A percentile compares a stretch with the other conserved stretches of the same genome.
Conservation (phyloP, 176 grass and related monocot genomes). For the Microstegium vimineum region DNA sequence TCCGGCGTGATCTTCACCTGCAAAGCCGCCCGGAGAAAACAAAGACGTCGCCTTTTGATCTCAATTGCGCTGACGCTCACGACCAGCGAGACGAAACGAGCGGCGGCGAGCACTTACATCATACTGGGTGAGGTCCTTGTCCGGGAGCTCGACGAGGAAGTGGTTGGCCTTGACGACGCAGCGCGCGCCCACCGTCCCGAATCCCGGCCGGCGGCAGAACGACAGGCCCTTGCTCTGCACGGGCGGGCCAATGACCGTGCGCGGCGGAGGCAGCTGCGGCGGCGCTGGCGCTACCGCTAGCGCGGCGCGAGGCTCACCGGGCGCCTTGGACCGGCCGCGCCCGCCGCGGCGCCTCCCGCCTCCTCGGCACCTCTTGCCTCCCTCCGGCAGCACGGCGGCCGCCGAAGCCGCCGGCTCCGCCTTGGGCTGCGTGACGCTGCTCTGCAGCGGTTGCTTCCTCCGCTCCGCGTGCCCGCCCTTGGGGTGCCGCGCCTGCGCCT, state of each 20-base stretch:
- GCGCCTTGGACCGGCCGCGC: constrained; percentile 43
- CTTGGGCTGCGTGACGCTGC: constrained; percentile 73
- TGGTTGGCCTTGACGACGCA: constrained; percentile 94
- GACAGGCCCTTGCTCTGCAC: constrained; percentile 62
- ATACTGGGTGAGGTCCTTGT: constrained; percentile 95
- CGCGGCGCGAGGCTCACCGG: not conserved
- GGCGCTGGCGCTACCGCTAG: too few species aligned
- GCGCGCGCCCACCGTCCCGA: constrained; percentile 67
- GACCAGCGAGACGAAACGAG: not conserved
- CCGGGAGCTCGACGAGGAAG: constrained; percentile 82
- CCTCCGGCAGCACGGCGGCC: constrained; percentile 35
- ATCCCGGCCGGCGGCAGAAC: constrained; percentile 82
- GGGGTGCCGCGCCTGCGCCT: constrained; percentile 12
- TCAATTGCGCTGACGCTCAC: constrained; percentile 5
- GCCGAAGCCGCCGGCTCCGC: constrained; percentile 32
- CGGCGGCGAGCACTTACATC: constrained; percentile 45
- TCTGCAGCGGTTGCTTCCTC: constrained; percentile 88
- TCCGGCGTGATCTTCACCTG: constrained; percentile 92
- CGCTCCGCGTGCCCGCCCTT: constrained; percentile 7
- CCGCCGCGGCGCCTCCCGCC: constrained; percentile 52
- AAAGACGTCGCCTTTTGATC: constrained; percentile 16
- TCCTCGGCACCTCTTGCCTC: constrained; percentile 41
- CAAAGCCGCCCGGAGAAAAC: not conserved
- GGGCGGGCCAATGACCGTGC: constrained; percentile 40
- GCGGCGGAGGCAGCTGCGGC: not conserved